Base-by-base conservation (phyloP, 441 rosid species). In the Gossypium gossypioides region DNA sequence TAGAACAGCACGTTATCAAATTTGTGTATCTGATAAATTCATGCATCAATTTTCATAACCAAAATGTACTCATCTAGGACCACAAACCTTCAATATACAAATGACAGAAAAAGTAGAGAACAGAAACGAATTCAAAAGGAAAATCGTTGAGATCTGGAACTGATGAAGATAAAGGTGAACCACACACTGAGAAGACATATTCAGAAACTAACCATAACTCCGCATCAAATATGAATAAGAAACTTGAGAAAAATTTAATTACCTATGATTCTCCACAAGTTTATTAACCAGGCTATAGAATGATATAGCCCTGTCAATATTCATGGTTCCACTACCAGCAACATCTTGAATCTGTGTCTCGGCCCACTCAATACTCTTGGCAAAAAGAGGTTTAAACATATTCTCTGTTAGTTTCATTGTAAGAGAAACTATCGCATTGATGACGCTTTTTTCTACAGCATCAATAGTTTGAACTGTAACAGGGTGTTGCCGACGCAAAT, bases 321-420 rank as follows among this genome's bases (percentile, higher is more conserved):
- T 85, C 75, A 77, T 77, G 77, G 55, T 80, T 74, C 78, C 83
- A 34, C 37, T 72, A 44, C 72, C 78, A 19, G 81, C 76, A 78
- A 25, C 77, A 51, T 88, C 91, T 46, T 85, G 93, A 66, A 78
- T 74, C 68, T 81, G 84, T 1, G 90, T 81, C 80, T 91, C 97
- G 27, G 87, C 91, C 99, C 99, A 96, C 76, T 87, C 97, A 72
- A 96, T 82, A 72, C 87, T 85, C 78, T 76, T 86, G 50, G 93
- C 78, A 72, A 96, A 93, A 73, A 96, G 96, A 9, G 99, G 99
- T 77, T 80, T 93, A 83, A 96, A 96, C 96, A 90, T 91, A 4
- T 85, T 83, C 83, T 96, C 99, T 0, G 97, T 96, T 64, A 96
- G 96, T 78, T 91, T 96, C 94, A 90, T 96, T 48, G 97, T 91